phyloP scores from a whole-genome alignment of 2,329 filamentous ascomycete genomes.

The Talaromyces sp. region DNA sequence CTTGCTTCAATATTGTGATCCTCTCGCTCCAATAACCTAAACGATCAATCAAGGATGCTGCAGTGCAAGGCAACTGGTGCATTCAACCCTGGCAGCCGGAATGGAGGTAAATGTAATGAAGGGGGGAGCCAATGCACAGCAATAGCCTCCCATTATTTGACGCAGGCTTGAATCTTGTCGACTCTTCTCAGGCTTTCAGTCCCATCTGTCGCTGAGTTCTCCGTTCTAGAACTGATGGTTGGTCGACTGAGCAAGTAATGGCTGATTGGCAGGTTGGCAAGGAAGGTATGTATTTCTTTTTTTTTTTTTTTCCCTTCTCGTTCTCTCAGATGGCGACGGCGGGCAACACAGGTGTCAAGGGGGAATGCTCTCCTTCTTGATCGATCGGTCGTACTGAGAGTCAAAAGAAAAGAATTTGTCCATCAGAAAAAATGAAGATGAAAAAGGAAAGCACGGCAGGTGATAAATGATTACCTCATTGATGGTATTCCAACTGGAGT shows the following conservation, averaged over 20 bases:
- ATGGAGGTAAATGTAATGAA: constrained; percentile 33
- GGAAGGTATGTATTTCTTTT: constrained; percentile 6
- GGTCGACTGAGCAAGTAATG: background rate
- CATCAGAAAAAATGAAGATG: background rate
- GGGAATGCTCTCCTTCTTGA: background rate
- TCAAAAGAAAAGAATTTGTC: background rate
- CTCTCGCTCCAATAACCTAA: background rate
- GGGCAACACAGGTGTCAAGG: background rate
- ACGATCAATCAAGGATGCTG: constrained; percentile 11
- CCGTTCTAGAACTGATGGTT: background rate
- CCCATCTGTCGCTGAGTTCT: background rate
- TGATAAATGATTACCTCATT: constrained; percentile 15
- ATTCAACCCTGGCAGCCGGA: constrained; percentile 26
- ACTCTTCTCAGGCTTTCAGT: background rate
- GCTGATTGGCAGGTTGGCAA: background rate
- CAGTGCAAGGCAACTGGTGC: constrained; percentile 23
- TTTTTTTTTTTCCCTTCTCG: background rate
- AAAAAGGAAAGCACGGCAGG: constrained; percentile 3
- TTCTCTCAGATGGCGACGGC: background rate
- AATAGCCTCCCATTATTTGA: constrained; percentile 14
- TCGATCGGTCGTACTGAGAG: background rate
- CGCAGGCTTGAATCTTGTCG: background rate
- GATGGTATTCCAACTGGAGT: constrained; percentile 3
- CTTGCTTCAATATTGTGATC: constrained; percentile 14
- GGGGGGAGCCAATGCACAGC: constrained; percentile 23